Base-by-base conservation (phyloP, 2,329 filamentous ascomycete genomes). In the Aspergillus terreus region DNA sequence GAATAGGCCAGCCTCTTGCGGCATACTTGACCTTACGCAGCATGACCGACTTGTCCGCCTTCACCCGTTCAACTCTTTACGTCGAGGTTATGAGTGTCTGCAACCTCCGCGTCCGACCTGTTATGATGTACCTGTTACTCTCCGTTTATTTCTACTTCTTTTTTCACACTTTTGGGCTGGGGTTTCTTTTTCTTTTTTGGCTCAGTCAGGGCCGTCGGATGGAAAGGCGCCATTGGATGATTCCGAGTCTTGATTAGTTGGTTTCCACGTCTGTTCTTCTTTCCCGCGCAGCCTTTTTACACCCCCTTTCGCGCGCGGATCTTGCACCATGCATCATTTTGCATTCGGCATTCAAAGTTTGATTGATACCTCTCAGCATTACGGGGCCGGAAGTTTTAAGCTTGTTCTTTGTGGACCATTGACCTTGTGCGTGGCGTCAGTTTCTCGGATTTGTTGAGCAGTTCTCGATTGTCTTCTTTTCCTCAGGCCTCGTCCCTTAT, bases 351-450 rank as follows among this genome's bases (percentile, higher is more conserved):
- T 57, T 53, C 43, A 54, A 42, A 42, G 45, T 54, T 57, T 57
- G 54, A 59, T 54, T 58, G 60, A 62, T 62, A 61, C 59, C 60
- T 60, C 51, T 58, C 56, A 61, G 58, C 58, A 61, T 62, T 51
- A 56, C 46, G 51, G 56, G 52, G 50, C 52, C 53, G 58, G 56
- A 51, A 52, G 27, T 30, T 56, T 54, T 55, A 60, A 54, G 56
- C 46, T 58, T 55, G 50, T 63, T 25, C 44, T 58, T 53, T 56
- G 53, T 59, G 54, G 53, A 53, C 43, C 46, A 54, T 54, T 44
- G 57, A 62, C 46, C 51, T 53, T 53, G 55, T 53, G 58, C 56
- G 60, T 60, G 63, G 65, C 61, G 62, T 63, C 63, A 58, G 49
- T 38, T 62, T 51, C 50, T 56, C 40, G 62, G 52, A 55, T 60